Percentiles rank a stretch among this genome's conserved stretches.
Conservation (phyloP, 148 eudicot species). For the Limonium bicolor region DNA sequence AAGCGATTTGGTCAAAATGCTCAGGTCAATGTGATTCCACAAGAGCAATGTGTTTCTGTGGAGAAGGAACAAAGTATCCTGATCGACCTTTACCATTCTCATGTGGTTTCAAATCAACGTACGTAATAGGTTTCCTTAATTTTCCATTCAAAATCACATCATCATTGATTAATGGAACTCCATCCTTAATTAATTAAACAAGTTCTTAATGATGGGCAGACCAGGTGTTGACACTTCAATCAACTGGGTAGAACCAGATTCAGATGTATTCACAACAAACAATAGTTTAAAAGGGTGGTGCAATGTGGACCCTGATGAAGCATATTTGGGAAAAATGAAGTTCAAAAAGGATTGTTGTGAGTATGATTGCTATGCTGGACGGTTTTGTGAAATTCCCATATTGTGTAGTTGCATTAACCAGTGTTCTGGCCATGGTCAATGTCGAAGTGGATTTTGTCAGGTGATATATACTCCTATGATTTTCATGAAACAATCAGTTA, state of each 20-base stretch:
- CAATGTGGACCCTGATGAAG: slow-evolving; percentile 78
- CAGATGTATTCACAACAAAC: slow-evolving; percentile 58
- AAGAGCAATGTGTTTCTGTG: slow-evolving; percentile 97
- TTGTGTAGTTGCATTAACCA: slow-evolving; percentile 68
- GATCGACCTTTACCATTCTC: slow-evolving; percentile 80
- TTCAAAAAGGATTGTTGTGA: slow-evolving; percentile 86
- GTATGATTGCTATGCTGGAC: slow-evolving; percentile 68
- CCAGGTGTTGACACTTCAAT: slow-evolving; percentile 32
- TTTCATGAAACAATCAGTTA: no score
- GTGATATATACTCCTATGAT: no score
- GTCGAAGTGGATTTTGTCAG: slow-evolving; percentile 97
- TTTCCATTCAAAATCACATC: no score
- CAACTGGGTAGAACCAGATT: slow-evolving; percentile 65
- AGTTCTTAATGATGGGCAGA: no score
- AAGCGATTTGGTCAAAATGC: slow-evolving; percentile 81
- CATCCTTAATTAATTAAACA: no score
- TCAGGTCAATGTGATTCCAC: slow-evolving; percentile 69
- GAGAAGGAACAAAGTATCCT: slow-evolving; percentile 88
- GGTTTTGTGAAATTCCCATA: slow-evolving; percentile 69
- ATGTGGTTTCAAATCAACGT: slow-evolving; percentile 78
- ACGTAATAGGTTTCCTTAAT: no score
- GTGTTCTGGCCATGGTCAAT: slow-evolving; percentile 81
- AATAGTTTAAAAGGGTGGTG: slow-evolving; percentile 73
- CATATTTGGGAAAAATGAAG: slow-evolving; percentile 38
- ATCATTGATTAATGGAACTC: no score